A percentile compares a stretch with the other conserved stretches of the same genome.
phyloP scores from a whole-genome alignment of 805 yeast genomes.

The Phaffomyces opuntiae region DNA sequence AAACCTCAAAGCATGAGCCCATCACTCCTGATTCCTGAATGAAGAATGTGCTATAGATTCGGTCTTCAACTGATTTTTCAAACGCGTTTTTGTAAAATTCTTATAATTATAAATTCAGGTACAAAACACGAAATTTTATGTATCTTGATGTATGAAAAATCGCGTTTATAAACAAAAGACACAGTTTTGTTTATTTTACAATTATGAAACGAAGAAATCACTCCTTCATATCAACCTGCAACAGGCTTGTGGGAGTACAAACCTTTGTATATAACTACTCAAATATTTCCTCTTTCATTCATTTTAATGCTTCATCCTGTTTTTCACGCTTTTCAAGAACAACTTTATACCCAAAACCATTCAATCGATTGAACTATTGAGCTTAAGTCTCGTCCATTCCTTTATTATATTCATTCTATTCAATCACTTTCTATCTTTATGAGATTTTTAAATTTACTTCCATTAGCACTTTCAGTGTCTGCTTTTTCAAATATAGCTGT shows the following conservation, averaged over 20 bases:
- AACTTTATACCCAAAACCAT: too few relatives aligned
- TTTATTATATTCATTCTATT: slow-evolving; percentile 6
- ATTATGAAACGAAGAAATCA: neutral
- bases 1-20: too few relatives aligned
- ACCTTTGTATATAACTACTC: neutral
- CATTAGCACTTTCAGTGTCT: slow-evolving; percentile 12
- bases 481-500: slow-evolving; percentile 21
- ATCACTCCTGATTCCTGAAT: too few relatives aligned
- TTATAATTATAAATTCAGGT: too few relatives aligned
- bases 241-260: neutral
- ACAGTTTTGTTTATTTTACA: neutral
- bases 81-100: too few relatives aligned
- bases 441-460: slow-evolving; percentile 11
- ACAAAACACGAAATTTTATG: neutral
- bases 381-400: slow-evolving; percentile 25
- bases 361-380: slow-evolving; percentile 5
- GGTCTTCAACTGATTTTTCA: too few relatives aligned
- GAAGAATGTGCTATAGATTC: too few relatives aligned
- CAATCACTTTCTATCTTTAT: slow-evolving; percentile 2
- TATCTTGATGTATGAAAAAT: neutral
- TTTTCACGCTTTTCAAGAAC: neutral
- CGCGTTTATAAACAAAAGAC: neutral
- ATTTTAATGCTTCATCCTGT: neutral
- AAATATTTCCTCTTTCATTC: neutral
- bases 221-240: neutral